A percentile compares a stretch with the other conserved stretches of the same genome.
Evolutionary conservation across 805 yeast species (phyloP).

Genomic region (Kodamaea hsintzibuensis): DNA sequence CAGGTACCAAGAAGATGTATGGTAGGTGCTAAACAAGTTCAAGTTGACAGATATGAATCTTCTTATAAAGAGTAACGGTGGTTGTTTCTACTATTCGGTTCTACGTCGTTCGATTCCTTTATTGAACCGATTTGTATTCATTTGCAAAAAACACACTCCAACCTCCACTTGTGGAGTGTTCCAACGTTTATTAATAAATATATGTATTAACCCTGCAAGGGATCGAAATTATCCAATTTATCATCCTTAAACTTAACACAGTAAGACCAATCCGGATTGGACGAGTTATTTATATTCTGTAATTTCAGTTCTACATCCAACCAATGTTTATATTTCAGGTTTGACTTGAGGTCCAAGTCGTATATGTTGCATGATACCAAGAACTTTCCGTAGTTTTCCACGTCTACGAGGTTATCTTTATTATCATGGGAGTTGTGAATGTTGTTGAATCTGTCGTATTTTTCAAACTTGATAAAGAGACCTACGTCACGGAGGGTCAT

Average conservation of each 20-base stretch:
- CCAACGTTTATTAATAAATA: neutral
- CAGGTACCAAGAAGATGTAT: slow-evolving; percentile 95
- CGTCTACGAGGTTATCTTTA: slow-evolving; percentile 24
- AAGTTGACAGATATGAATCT: too few relatives aligned
- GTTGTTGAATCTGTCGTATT: slow-evolving; percentile 27
- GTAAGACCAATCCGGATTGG: slow-evolving; percentile 29
- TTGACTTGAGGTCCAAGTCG: slow-evolving; percentile 52
- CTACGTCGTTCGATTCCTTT: too few relatives aligned
- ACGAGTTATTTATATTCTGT: slow-evolving; percentile 32
- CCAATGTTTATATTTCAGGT: slow-evolving; percentile 48
- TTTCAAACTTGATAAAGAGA: slow-evolving; percentile 43
- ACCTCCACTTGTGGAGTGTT: neutral
- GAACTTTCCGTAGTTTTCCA: slow-evolving; percentile 26
- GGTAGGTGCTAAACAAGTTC: slow-evolving; percentile 48
- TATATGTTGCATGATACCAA: slow-evolving; percentile 40
- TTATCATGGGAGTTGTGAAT: slow-evolving; percentile 32
- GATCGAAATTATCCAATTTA: slow-evolving; percentile 6
- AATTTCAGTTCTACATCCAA: slow-evolving; percentile 39
- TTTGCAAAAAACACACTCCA: neutral
- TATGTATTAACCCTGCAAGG: slow-evolving; percentile 1
- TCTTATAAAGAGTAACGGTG: too few relatives aligned
- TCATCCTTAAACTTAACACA: slow-evolving; percentile 20
- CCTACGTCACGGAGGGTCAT: slow-evolving; percentile 64
- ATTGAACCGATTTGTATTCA: too few relatives aligned
- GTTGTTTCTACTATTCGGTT: too few relatives aligned